Percentiles rank a stretch among this genome's conserved stretches.
Conservation (phyloP, 768 basidiomycete genomes). For the Pleurotus pulmonarius region DNA sequence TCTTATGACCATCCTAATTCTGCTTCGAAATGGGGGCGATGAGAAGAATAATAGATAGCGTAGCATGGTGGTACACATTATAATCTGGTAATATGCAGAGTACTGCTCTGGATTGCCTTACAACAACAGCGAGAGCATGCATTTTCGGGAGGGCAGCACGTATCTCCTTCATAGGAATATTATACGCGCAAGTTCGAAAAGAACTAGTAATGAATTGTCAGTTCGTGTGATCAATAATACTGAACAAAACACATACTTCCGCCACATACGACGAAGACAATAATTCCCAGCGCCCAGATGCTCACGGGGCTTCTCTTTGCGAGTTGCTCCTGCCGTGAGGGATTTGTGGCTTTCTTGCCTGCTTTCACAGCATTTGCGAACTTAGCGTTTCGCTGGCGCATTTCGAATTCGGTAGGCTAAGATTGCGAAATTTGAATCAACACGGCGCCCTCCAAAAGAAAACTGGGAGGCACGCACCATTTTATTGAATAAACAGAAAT, state of each 20-base stretch:
- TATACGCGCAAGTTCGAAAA: constrained; percentile 69
- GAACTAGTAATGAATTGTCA: constrained; percentile 37
- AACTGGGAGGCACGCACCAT: neutral
- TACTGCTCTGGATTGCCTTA: neutral
- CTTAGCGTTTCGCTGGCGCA: constrained; percentile 76
- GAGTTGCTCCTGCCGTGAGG: constrained; percentile 67
- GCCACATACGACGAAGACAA: constrained; percentile 76
- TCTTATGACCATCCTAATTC: neutral
- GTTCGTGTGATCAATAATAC: neutral
- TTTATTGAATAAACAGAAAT: neutral
- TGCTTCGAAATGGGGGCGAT: neutral
- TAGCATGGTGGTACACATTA: constrained; percentile 6
- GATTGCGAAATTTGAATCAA: neutral
- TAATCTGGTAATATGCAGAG: constrained; percentile 1
- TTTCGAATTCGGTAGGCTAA: constrained; percentile 80
- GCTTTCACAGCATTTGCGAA: constrained; percentile 70
- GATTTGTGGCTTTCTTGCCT: constrained; percentile 74
- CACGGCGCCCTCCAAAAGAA: neutral
- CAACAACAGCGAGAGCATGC: constrained; percentile 1
- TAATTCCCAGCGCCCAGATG: constrained; percentile 67
- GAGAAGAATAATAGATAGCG: constrained; percentile 1
- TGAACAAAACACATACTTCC: constrained; percentile 58
- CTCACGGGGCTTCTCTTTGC: constrained; percentile 74
- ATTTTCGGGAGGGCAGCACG: neutral
- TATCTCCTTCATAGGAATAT: constrained; percentile 51